phyloP scores from a whole-genome alignment of 345 rosid genomes.

The Gossypium longicalyx region DNA sequence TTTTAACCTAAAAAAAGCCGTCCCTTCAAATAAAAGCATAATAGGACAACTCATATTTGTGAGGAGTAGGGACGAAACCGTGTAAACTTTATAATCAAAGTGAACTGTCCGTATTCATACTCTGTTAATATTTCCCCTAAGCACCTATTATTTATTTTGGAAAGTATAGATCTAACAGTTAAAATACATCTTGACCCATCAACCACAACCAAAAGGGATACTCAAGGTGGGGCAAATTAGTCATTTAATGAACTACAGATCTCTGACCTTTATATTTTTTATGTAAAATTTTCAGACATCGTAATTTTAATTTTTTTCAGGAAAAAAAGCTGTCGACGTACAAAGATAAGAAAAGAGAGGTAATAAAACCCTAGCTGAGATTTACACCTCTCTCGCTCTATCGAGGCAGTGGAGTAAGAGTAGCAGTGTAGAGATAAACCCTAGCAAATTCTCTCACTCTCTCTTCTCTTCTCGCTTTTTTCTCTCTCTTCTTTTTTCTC shows the following conservation, averaged over 20 bases:
- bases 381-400: background rate
- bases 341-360: background rate
- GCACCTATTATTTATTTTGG: background rate
- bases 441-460: slow-evolving; percentile 3
- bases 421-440: slow-evolving; percentile 13
- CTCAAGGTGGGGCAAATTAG: background rate
- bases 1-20: too few relatives aligned
- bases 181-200: background rate
- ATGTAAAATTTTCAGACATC: too few relatives aligned
- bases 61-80: too few relatives aligned
- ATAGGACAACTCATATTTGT: too few relatives aligned
- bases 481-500: background rate
- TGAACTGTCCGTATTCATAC: too few relatives aligned
- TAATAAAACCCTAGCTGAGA: slow-evolving; percentile 7
- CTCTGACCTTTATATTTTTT: background rate
- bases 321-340: background rate
- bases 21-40: too few relatives aligned
- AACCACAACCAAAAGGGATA: too few relatives aligned
- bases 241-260: background rate
- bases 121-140: too few relatives aligned
- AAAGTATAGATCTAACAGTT: background rate
- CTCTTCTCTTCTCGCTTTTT: background rate
- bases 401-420: slow-evolving; percentile 8
- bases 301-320: too few relatives aligned
- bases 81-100: too few relatives aligned